Conservation (phyloP, 1,284 basidiomycete species). For the Cryptococcus neoformans region DNA sequence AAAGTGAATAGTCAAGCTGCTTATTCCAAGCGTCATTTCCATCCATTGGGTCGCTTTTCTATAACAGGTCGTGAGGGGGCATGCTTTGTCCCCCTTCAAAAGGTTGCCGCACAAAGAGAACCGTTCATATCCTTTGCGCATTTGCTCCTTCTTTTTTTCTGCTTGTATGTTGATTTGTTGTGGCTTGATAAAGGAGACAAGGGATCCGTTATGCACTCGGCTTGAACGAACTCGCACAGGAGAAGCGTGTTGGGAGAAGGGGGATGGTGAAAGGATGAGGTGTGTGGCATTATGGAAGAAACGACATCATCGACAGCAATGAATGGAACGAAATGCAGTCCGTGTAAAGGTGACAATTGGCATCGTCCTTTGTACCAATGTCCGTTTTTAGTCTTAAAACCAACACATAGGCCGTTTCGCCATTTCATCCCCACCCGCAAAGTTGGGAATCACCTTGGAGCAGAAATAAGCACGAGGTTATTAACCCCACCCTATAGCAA, state of each 20-base stretch:
- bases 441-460: too few species aligned
- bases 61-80: neutral
- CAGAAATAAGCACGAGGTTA: too few species aligned
- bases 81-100: neutral
- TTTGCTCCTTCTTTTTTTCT: neutral
- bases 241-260: neutral
- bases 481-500: too few species aligned
- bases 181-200: neutral
- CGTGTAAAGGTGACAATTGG: too few species aligned
- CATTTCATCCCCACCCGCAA: too few species aligned
- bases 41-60: neutral
- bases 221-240: neutral
- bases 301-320: too few species aligned
- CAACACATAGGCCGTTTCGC: too few species aligned
- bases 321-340: too few species aligned
- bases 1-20: too few species aligned
- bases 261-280: neutral
- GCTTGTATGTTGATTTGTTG: neutral
- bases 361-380: too few species aligned
- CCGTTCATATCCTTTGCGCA: neutral
- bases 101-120: neutral
- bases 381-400: too few species aligned
- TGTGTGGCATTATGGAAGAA: neutral
- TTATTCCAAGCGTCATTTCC: too few species aligned
- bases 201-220: neutral